Base-by-base conservation (phyloP, 345 rosid genomes). In the Hirschfeldia incana region DNA sequence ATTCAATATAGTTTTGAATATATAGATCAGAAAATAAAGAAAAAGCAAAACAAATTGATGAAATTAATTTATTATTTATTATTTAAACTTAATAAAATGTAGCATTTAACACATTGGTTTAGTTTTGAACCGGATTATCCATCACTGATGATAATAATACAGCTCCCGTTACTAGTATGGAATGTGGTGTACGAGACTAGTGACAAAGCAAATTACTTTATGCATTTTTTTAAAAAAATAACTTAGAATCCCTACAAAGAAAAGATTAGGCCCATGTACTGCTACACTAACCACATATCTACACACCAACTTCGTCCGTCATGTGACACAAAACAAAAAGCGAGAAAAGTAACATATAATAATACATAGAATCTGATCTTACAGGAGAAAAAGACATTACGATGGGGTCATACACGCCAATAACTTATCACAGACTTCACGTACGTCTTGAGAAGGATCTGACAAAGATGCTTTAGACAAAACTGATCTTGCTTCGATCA, bases 401-500 rank as follows among this genome's bases (percentile, higher is more conserved):
- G 84, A 15, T 33, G 84, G 82, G 60, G 88, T 83, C 44, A 90
- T 49, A 74, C 97, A 92, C 17, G 85, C 83, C 6, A 91, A 83
- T 73, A 94, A 84, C 81, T 89, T 85, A 51, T 77, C 68, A 78
- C 97, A 90, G 53, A 92, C 75, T 39, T 83, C 83, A 67, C 81
- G 88, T 34, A 92, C 68, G 17, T 90, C 86, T 13, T 28, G 78
- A 3, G 92, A 88, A 73, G 88, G 86, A 84, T 89, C 98, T 29
- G 88, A 80, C 29, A 76, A 70, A 67, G 86, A 85, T 70, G 89
- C 59, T 60, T 79, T 77, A 15, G 84, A 85, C 69, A 94, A 86
- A 30, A 86, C 81, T 34, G 87, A 81, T 85, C 89, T 89, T 67
- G 97, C 97, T 81, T 89, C 93, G 3, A 90, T 78, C 63, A 92